phyloP scores from a whole-genome alignment of 768 basidiomycete species.

The Suillus americanus region DNA sequence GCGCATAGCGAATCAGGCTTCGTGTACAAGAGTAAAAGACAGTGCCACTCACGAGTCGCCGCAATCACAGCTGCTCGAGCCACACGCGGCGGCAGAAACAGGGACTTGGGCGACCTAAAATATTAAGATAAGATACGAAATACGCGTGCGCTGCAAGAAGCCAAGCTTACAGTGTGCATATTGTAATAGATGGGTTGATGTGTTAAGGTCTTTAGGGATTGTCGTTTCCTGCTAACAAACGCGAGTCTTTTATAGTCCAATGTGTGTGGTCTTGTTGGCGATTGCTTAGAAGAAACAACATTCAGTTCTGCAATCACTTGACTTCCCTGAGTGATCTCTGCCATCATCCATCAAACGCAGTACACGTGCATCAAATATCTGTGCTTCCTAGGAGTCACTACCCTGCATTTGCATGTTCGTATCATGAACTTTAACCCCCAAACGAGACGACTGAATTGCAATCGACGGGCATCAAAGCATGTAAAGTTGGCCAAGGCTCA shows the following conservation, averaged over 20 bases:
- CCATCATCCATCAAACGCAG: not conserved
- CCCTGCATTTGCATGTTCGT: not conserved
- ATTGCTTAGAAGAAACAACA: not conserved
- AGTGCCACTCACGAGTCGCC: not conserved
- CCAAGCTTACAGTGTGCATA: not conserved
- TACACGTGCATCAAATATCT: not conserved
- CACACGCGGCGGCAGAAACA: not conserved
- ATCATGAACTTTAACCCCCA: not conserved
- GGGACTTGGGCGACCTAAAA: not conserved
- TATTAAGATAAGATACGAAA: not conserved
- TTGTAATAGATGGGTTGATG: not conserved
- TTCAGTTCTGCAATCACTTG: not conserved
- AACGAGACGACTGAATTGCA: not conserved
- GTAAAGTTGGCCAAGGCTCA: not conserved
- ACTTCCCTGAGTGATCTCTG: not conserved
- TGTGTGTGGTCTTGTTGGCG: not conserved
- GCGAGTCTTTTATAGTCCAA: not conserved
- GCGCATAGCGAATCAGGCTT: not conserved
- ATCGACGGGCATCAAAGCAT: not conserved
- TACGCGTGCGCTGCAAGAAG: not conserved
- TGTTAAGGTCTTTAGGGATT: not conserved
- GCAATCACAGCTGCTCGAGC: not conserved
- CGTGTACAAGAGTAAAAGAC: not conserved
- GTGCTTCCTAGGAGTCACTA: not conserved
- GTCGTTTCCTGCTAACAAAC: not conserved